Percentiles rank a stretch among this genome's conserved stretches.
phyloP scores from a whole-genome alignment of 2,329 filamentous ascomycete genomes.

The Pezicula neosporulosa region DNA sequence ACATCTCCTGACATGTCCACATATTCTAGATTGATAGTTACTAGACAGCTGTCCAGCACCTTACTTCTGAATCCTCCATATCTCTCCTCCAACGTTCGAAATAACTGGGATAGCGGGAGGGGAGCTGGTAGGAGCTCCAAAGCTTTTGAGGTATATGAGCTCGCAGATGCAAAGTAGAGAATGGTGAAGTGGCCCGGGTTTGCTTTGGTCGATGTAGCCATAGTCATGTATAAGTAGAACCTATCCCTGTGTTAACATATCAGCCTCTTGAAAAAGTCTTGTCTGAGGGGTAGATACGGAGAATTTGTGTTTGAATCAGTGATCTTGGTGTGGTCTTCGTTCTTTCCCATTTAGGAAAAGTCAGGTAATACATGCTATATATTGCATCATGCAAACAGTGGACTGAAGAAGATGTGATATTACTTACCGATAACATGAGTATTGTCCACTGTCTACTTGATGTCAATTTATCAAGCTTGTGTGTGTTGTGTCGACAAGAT shows the following conservation, averaged over 20 bases:
- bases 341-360: conserved; percentile 46
- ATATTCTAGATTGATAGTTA: conserved; percentile 80
- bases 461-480: too few relatives aligned
- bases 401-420: conserved; percentile 1
- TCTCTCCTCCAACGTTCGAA: conserved; percentile 61
- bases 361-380: conserved; percentile 42
- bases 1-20: conserved; percentile 57
- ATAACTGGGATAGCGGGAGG: conserved; percentile 58
- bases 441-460: not conserved
- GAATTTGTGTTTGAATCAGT: conserved; percentile 47
- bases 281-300: conserved; percentile 1
- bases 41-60: conserved; percentile 68
- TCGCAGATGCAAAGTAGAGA: conserved; percentile 77
- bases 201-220: conserved; percentile 10
- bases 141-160: conserved; percentile 66
- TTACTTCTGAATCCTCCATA: conserved; percentile 68
- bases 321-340: conserved; percentile 65
- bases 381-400: conserved; percentile 28
- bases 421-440: conserved; percentile 10
- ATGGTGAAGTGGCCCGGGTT: conserved; percentile 66
- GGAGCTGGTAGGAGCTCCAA: conserved; percentile 65
- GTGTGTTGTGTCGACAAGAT: too few relatives aligned
- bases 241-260: not conserved
- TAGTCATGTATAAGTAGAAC: conserved; percentile 1
- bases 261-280: not conserved